These are phyloP conservation scores for Fusarium globosum DNA, from an alignment of 2,329 filamentous ascomycete species.

Conservation along the genomic window DNA sequence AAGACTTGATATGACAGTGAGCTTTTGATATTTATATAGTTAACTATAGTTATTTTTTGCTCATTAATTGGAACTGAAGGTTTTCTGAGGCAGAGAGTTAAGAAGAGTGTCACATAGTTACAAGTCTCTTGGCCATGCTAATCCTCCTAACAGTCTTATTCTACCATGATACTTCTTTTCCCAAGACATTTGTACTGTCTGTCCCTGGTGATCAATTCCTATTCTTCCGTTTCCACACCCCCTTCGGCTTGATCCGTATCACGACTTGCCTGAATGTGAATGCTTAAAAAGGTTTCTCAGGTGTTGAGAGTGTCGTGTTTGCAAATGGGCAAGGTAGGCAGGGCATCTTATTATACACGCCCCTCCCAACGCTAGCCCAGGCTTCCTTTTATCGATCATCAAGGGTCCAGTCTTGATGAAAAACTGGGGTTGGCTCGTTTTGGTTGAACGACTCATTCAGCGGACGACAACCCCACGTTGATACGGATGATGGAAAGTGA, in stretches of 20 bases:
- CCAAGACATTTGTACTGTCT: neutral
- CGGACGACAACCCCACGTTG: constrained; percentile 21
- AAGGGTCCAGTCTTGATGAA: constrained; percentile 1
- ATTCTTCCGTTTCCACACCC: constrained; percentile 17
- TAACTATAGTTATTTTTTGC: neutral
- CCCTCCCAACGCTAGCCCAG: neutral
- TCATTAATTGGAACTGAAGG: neutral
- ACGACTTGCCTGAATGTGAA: constrained; percentile 6
- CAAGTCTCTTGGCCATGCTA: neutral
- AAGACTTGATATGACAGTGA: neutral
- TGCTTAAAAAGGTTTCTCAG: neutral
- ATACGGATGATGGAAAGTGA: constrained; percentile 21
- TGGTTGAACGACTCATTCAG: neutral
- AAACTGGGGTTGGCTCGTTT: constrained; percentile 19
- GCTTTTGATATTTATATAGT: neutral
- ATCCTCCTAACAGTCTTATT: neutral
- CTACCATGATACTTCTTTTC: neutral
- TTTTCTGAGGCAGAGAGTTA: neutral
- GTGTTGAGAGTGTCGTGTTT: constrained; percentile 6
- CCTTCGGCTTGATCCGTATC: constrained; percentile 20
- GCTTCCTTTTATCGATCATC: constrained; percentile 18
- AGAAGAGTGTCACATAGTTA: neutral
- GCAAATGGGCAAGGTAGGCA: neutral
- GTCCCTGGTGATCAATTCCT: neutral
- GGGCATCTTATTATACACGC: constrained; percentile 1